Base-by-base conservation (phyloP, 441 rosid species). In the Adansonia rubrostipa region DNA sequence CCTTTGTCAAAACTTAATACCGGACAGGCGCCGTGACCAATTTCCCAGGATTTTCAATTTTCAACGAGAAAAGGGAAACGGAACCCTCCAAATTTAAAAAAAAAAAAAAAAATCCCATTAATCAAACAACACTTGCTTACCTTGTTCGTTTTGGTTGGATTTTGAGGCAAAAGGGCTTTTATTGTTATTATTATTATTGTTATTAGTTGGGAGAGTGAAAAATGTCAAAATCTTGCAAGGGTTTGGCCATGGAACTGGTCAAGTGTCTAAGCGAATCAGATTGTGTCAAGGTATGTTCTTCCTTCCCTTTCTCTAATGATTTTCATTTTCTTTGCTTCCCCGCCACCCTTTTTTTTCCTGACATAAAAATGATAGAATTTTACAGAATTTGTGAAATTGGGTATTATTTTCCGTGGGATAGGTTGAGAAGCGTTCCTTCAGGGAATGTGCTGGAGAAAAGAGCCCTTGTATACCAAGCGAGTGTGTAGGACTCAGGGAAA, bases 191-290 rank as follows among this genome's bases (percentile, higher is more conserved):
- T 9, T 22, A 48, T 10, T 48, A 0, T 42, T 3, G 22, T 40
- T 3, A 28, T 28, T 2, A 28, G 33, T 28, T 28, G 71, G 24
- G 14, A 70, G 54, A 53, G 42, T 54, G 75, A 56, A 72, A 70
- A 82, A 91, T 93, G 99, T 77, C 99, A 3, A 95, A 95, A 85
- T 92, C 98, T 73, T 95, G 96, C 86, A 92, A 92, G 81, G 99
- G 97, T 75, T 91, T 95, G n/a, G 99, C 99, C 7, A 81, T 84
- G 86, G 99, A 92, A 84, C 91, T 95, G 72, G 95, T 95, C 19
- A 92, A 92, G 86, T 95, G 99, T 83, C 93, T 93, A 40, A 92
- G 94, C 42, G 97, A 93, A 79, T 93, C 97, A 0, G 90, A 84
- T 2, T 95, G 99, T 78, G 87, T 93, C 54, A 92, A 90, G 90